These are phyloP conservation scores for Pistacia vera DNA, from an alignment of 345 rosid species.

Conservation along the genomic window DNA sequence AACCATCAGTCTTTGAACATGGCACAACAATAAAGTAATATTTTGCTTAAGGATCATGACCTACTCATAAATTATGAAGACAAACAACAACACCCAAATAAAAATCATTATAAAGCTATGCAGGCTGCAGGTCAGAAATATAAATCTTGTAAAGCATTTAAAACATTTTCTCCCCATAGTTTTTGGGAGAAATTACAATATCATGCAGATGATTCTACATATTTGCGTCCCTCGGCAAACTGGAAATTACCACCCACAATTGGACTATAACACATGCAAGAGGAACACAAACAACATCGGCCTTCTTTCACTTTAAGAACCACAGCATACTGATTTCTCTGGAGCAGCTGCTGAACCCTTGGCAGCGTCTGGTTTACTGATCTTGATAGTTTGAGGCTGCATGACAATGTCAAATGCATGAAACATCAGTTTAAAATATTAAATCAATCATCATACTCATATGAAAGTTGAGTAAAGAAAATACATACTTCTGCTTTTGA, in stretches of 20 bases:
- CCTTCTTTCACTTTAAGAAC: conserved; percentile 28
- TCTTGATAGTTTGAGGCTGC: conserved; percentile 69
- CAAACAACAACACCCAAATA: conserved; percentile 5
- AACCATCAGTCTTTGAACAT: neutral
- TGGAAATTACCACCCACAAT: neutral
- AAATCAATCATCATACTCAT: neutral
- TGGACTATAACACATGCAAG: neutral
- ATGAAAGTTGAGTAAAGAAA: neutral
- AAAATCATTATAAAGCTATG: conserved; percentile 12
- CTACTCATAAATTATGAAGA: neutral
- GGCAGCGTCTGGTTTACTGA: conserved; percentile 52
- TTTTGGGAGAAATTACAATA: conserved; percentile 17
- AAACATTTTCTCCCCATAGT: conserved; percentile 4
- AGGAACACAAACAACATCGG: neutral
- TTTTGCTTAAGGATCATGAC: neutral
- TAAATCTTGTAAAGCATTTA: conserved; percentile 6
- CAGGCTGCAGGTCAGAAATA: conserved; percentile 2
- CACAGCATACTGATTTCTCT: conserved; percentile 59
- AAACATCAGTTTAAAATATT: neutral
- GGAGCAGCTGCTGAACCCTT: conserved; percentile 45
- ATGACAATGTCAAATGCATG: conserved; percentile 10
- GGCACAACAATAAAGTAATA: neutral
- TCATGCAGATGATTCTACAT: neutral
- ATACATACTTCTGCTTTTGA: conserved; percentile 46
- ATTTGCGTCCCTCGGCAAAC: neutral